These are phyloP conservation scores for Xylariales sp. DNA, from an alignment of 2,329 filamentous ascomycete species.

Conservation along the genomic window DNA sequence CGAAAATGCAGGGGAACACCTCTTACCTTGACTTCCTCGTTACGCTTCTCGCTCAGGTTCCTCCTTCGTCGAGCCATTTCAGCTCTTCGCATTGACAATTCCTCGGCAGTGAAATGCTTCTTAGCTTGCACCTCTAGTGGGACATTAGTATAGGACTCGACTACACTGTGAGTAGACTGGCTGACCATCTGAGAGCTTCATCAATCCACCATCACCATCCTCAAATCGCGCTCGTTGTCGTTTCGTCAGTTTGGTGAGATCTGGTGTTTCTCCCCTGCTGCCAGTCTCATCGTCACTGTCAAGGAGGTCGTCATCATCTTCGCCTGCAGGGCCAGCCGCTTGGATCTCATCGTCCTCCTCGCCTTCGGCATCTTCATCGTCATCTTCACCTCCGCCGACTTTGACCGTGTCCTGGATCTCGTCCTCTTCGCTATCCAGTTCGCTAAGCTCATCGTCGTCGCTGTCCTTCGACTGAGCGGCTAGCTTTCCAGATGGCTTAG, in stretches of 20 bases:
- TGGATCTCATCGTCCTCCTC: constrained; percentile 43
- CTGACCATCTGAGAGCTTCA: constrained; percentile 58
- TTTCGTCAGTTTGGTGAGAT: constrained; percentile 57
- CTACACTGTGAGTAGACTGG: no score
- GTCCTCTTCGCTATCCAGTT: constrained; percentile 48
- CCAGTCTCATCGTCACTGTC: constrained; percentile 40
- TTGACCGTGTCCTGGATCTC: constrained; percentile 42
- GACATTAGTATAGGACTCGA: no score
- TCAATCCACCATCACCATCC: constrained; percentile 46
- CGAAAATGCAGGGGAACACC: background rate
- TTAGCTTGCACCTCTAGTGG: constrained; percentile 63
- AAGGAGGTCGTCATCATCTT: constrained; percentile 31
- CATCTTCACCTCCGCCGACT: constrained; percentile 32
- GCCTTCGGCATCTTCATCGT: constrained; percentile 35
- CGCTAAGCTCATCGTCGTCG: constrained; percentile 52
- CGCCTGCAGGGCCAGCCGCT: constrained; percentile 27
- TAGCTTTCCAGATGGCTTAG: constrained; percentile 26
- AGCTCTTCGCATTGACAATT: constrained; percentile 56
- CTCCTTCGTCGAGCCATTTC: constrained; percentile 59
- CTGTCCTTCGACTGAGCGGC: constrained; percentile 33
- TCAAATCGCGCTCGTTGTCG: constrained; percentile 56
- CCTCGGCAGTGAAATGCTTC: constrained; percentile 57
- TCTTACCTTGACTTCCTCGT: constrained; percentile 58
- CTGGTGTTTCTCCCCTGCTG: constrained; percentile 46
- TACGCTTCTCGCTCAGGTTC: constrained; percentile 61